These are phyloP conservation scores for Phytopythium vexans DNA, from an alignment of 352 stramenopile genomes.

Conservation along the genomic window DNA sequence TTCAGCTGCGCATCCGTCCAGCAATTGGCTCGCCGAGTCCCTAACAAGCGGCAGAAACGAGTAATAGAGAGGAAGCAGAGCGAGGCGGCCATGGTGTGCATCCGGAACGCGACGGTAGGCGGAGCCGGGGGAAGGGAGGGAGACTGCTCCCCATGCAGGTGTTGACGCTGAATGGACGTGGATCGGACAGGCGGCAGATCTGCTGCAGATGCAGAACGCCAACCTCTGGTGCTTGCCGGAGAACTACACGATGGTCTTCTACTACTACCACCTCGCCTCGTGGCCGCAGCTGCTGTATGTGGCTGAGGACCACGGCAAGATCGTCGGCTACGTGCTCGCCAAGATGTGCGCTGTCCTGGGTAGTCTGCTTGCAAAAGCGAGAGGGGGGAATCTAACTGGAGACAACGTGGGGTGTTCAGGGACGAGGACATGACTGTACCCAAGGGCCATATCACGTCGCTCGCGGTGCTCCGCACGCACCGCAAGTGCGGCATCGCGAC, in stretches of 20 bases:
- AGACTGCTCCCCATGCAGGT: background rate
- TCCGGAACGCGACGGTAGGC: slow-evolving; percentile 91
- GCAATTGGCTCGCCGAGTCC: slow-evolving; percentile 12
- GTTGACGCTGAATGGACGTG: slow-evolving; percentile 1
- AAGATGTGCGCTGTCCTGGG: slow-evolving; percentile 92
- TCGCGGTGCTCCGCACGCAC: slow-evolving; percentile 96
- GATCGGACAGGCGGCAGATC: slow-evolving; percentile 85
- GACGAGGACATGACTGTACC: slow-evolving; percentile 84
- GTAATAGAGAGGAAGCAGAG: slow-evolving; percentile 4
- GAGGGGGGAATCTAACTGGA: background rate
- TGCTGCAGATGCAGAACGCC: slow-evolving; percentile 98
- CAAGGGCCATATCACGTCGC: slow-evolving; percentile 99
- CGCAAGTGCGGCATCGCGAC: slow-evolving; percentile 97
- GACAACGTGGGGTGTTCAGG: slow-evolving; percentile 18
- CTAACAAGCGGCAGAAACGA: slow-evolving; percentile 24
- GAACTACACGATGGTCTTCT: slow-evolving; percentile 99
- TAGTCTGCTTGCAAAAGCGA: background rate
- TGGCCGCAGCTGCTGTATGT: slow-evolving; percentile 99
- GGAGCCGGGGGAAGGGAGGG: background rate
- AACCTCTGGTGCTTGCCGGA: slow-evolving; percentile 99
- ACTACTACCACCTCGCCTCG: slow-evolving; percentile 99
- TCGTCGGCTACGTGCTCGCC: slow-evolving; percentile 99
- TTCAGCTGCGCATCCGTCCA: background rate
- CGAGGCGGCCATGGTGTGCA: slow-evolving; percentile 88
- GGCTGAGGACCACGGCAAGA: slow-evolving; percentile 96